Conservation (phyloP, 2,329 filamentous ascomycete species). For the Lachnellula subtilissima region DNA sequence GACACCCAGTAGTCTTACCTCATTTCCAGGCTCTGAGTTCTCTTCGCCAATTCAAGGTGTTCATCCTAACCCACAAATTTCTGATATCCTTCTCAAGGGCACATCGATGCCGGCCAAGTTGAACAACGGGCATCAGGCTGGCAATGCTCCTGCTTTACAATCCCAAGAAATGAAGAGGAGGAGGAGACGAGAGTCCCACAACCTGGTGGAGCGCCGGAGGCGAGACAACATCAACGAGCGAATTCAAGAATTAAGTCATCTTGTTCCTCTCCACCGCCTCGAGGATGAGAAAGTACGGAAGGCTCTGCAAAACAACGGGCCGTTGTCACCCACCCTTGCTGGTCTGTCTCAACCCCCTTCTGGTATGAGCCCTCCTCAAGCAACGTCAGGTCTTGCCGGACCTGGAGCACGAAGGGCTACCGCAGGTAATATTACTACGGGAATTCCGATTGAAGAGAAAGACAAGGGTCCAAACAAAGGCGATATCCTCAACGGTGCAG, state of each 20-base stretch:
- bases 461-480: constrained; percentile 99
- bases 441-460: constrained; percentile 90
- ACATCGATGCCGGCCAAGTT: constrained; percentile 90
- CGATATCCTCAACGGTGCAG: constrained; percentile 93
- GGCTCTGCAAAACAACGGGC: constrained; percentile 86
- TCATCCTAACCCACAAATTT: constrained; percentile 67
- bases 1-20: constrained; percentile 76
- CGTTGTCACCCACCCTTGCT: constrained; percentile 76
- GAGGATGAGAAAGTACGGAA: constrained; percentile 98
- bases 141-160: constrained; percentile 44
- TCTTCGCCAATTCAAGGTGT: constrained; percentile 73
- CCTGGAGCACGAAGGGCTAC: constrained; percentile 75
- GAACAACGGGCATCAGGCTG: constrained; percentile 35
- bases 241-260: constrained; percentile 90
- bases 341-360: constrained; percentile 49
- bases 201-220: constrained; percentile 88
- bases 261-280: constrained; percentile 86
- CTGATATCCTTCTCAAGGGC: constrained; percentile 83
- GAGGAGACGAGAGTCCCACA: constrained; percentile 88
- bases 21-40: constrained; percentile 84
- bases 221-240: constrained; percentile 98
- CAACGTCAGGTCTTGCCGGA: constrained; percentile 82
- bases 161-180: constrained; percentile 92
- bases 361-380: constrained; percentile 63
- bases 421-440: constrained; percentile 82